These are phyloP conservation scores for Euphorbia schlechtendalii DNA, from an alignment of 441 rosid genomes.

Conservation along the genomic window DNA sequence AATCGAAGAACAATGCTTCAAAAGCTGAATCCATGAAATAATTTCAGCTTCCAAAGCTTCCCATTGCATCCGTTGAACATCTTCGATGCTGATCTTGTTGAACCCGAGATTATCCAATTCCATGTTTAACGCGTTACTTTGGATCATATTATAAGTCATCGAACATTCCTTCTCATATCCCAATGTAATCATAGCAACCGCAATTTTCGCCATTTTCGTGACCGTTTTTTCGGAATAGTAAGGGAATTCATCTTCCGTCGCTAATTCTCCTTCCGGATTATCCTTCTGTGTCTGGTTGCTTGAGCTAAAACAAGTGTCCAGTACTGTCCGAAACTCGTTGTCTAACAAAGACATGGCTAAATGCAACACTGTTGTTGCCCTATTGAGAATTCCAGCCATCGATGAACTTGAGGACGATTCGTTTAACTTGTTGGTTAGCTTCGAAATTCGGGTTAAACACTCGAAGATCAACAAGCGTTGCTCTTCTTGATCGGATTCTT, in stretches of 20 bases:
- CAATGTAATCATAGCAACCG: conserved; percentile 33
- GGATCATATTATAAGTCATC: conserved; percentile 21
- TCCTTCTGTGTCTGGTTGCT: background rate
- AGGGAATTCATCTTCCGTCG: conserved; percentile 27
- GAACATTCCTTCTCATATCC: conserved; percentile 45
- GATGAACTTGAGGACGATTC: conserved; percentile 26
- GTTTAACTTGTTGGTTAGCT: conserved; percentile 26
- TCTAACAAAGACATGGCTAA: conserved; percentile 35
- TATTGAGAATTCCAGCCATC: conserved; percentile 28
- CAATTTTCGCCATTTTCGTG: conserved; percentile 26
- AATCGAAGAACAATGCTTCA: conserved; percentile 26
- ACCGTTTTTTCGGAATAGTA: conserved; percentile 23
- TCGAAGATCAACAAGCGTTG: conserved; percentile 24
- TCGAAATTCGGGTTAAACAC: conserved; percentile 38
- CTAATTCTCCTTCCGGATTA: background rate
- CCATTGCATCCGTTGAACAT: conserved; percentile 35
- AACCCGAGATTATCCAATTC: conserved; percentile 35
- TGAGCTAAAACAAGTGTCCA: conserved; percentile 17
- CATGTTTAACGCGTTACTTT: conserved; percentile 28
- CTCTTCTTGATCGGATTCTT: conserved; percentile 37
- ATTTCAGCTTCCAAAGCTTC: conserved; percentile 43
- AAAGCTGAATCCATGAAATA: conserved; percentile 25
- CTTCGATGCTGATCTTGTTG: conserved; percentile 31
- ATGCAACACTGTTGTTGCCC: conserved; percentile 27
- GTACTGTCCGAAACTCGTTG: conserved; percentile 30